Base-by-base conservation (phyloP, 140 eudicot species). In the Bidens hawaiensis region DNA sequence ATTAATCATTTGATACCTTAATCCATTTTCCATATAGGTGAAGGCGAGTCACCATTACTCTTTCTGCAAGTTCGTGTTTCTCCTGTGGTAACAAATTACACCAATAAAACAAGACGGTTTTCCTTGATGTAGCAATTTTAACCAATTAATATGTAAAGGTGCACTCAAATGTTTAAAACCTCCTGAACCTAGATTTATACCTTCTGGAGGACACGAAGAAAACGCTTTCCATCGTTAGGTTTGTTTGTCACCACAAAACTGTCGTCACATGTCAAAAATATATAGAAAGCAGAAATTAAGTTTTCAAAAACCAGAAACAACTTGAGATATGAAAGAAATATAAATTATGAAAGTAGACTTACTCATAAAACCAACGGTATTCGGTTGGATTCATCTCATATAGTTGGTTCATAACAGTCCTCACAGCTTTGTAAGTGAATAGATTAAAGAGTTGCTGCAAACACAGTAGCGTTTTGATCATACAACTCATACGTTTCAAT, bases 401-500 rank as follows among this genome's bases (percentile, higher is more conserved):
- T 5, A 93, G 97, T 85, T 93, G 97, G 81, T 82, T 78, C 72
- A 93, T 64, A 34, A 88, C 94, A 53, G 97, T 88, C 86, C 97
- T 93, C 78, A 88, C 96, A 48, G 99, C 99, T 78, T 93, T 93
- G 84, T 85, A 93, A 6, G 99, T 93, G 74, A 93, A 93, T 28
- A 78, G 84, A 74, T 93, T 86, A 56, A 85, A 64, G 23, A 93
- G 33, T 78, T 85, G 89, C 99, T 93, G 99, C 90, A 75, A 67
- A 11, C 56, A 77, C 50, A 64, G 41, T 24, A 71, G 7, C 40
- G 1, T 38, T 57, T 62, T 36, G 5, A 62, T 64, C 31, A 76
- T 52, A 24, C 17, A 50, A 23, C 63, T 60, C 33, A 22, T n/a
- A 4, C 5, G 28, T 19, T 19, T 19, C n/a, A n/a, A n/a, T n/a